Base-by-base conservation (phyloP, 768 basidiomycete genomes). In the Lepiota subincarnata region DNA sequence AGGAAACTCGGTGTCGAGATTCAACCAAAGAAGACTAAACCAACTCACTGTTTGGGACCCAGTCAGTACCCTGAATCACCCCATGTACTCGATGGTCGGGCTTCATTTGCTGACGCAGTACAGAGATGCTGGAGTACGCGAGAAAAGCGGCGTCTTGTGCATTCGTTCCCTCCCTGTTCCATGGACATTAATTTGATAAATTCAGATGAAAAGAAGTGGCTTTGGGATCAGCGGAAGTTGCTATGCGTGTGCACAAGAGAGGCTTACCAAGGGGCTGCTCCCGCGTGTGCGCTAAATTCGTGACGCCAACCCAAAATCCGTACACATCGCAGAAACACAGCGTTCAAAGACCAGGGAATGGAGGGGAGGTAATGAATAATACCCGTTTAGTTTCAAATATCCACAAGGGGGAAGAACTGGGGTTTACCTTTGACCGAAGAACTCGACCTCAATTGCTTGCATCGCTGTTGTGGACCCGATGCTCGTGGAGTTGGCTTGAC, bases 141-240 rank as follows among this genome's bases (percentile, higher is more conserved):
- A 91, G 70, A 64, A 93, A 87, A 0, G 92, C 92, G 0, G 93
- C 93, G 62, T 95, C 93, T 40, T 92, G 78, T 11, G 92, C 90
- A 62, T 94, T 94, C 38, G 78, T 79, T 19, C 87, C 92, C 67
- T 94, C 89, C 87, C 79, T 80, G 55, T 13, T 45, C 24, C 44
- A 53, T 39, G 31, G 31, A 11, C 31, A 31, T 31, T 31, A 11
- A 31, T 31, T 31, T 31, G 31, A 31, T 31, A 11, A 48, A 48
- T n/a, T 48, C 50, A 43, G 18, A 36, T 10, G 24, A 38, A 34
- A 11, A n/a, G 24, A 24, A n/a, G 52, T 18, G 11, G n/a, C 18
- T 37, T 28, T 43, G 39, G 16, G 22, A 34, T 47, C 4, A 50
- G 49, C 46, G 45, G 50, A 10, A 37, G 22, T 34, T 26, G 6